Evolutionary conservation across 192 early-diverging fungal genomes (phyloP), one percentile per base, ranked within the genome.

Genomic region (Umbelopsis sp.): DNA sequence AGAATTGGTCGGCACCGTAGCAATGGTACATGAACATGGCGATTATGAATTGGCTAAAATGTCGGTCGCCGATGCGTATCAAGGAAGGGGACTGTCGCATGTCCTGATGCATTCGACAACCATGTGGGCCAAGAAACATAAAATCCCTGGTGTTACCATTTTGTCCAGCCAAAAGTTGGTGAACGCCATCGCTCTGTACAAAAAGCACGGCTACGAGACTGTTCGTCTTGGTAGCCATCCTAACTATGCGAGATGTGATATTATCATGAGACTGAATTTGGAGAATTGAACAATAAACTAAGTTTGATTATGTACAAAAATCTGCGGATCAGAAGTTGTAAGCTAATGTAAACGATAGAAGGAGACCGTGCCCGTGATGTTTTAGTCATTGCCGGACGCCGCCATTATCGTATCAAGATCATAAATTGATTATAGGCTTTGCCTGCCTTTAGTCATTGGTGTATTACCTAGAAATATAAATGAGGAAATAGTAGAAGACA

Each of bases 41-140:
- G 67, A 68, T 7, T 51, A 41, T 49, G 67, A 68, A 50, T 23
- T 68, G 3, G 46, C 67, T 15, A 68, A 68, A 37, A 68, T 68
- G 67, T 49, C 67, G 15, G 50, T 68, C 10, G 37, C 27, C 3
- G 67, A 68, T 44, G 27, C 25, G 2, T 37, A 51, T 13, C 67
- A 68, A 41, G 67, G 67, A 20, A 68, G 23, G 21, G 67, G 67
- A 6, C 49, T 49, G 18, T 45, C 67, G 16, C 67, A 68, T 13
- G n/a, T 49, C 10, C 20, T 68, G 3, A 68, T 68, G 67, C 13
- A 52, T 30, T 46, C 41, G 12, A 15, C 45, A 3, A 23, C 49
- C 1, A 9, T 21, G 9, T 68, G 67, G 67, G 67, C 48, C 1
- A 11, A 23, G 9, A n/a, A 48, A n/a, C 55, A 30, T 11, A 61